These are phyloP conservation scores for Pseudopyrenochaeta lycopersici DNA, from an alignment of 2,329 filamentous ascomycete species.

Conservation along the genomic window DNA sequence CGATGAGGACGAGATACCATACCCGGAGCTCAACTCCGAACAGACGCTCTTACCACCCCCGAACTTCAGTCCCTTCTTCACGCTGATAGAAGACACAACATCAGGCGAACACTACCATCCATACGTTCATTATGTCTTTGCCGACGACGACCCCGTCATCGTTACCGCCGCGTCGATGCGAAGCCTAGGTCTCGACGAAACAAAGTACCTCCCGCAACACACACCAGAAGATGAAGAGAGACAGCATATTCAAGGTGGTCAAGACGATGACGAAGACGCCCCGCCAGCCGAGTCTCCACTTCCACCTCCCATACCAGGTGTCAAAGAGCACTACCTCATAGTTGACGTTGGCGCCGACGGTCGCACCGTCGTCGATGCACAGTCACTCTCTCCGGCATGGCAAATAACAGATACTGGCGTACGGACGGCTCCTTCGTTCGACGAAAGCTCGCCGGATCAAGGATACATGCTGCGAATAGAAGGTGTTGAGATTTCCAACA, in stretches of 20 bases:
- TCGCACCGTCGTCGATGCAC: slow-evolving; percentile 69
- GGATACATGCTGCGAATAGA: slow-evolving; percentile 71
- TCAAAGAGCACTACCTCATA: slow-evolving; percentile 65
- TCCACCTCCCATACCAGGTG: slow-evolving; percentile 56
- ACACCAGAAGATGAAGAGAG: slow-evolving; percentile 28
- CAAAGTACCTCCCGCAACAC: slow-evolving; percentile 47
- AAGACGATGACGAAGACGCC: slow-evolving; percentile 35
- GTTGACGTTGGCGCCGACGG: slow-evolving; percentile 61
- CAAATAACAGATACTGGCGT: slow-evolving; percentile 66
- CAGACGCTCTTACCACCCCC: slow-evolving; percentile 51
- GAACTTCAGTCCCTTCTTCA: slow-evolving; percentile 83
- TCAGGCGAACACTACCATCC: slow-evolving; percentile 82
- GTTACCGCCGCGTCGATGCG: slow-evolving; percentile 72
- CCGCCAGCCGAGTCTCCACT: slow-evolving; percentile 50
- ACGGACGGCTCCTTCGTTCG: slow-evolving; percentile 70
- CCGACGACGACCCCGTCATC: slow-evolving; percentile 84
- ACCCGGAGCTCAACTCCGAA: slow-evolving; percentile 44
- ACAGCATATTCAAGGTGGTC: slow-evolving; percentile 21
- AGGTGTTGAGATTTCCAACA: slow-evolving; percentile 55
- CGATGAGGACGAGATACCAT: slow-evolving; percentile 43
- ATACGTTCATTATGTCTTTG: slow-evolving; percentile 89
- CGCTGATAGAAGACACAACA: slow-evolving; percentile 79
- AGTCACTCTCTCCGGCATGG: slow-evolving; percentile 79
- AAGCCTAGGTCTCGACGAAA: slow-evolving; percentile 59
- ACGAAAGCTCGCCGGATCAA: slow-evolving; percentile 54